Evolutionary conservation across 257 asterid genomes (phyloP).

Genomic region (Parsonsia alboflavescens): DNA sequence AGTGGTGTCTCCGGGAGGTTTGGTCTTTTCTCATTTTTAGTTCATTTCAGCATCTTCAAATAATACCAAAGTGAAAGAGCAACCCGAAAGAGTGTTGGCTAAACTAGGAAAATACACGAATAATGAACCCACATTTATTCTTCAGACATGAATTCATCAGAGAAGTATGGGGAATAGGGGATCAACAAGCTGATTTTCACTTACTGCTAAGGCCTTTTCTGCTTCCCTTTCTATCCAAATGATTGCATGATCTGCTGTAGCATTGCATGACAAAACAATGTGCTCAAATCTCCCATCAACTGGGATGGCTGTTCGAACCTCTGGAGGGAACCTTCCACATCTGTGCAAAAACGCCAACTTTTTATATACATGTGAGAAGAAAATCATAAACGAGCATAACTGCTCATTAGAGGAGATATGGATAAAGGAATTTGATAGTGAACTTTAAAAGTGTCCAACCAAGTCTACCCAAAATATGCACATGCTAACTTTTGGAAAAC

Average conservation of each 20-base stretch:
- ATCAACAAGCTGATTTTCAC: constrained; percentile 17
- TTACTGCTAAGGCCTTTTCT: constrained; percentile 67
- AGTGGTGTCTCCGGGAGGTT: not conserved
- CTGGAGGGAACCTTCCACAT: constrained; percentile 96
- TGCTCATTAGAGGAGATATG: not conserved
- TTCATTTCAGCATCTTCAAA: not conserved
- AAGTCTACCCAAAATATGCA: too few relatives aligned
- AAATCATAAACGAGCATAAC: not conserved
- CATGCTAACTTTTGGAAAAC: too few relatives aligned
- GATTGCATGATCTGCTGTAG: constrained; percentile 90
- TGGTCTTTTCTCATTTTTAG: not conserved
- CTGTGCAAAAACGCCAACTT: constrained; percentile 27
- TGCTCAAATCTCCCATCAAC: constrained; percentile 98
- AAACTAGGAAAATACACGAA: not conserved
- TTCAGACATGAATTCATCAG: not conserved
- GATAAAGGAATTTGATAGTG: not conserved
- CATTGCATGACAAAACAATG: constrained; percentile 85
- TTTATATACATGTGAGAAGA: not conserved
- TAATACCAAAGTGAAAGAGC: not conserved
- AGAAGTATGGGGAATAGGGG: not conserved
- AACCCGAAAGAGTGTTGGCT: not conserved
- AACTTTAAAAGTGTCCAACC: too few relatives aligned
- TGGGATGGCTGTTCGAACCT: constrained; percentile 91
- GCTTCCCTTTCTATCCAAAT: constrained; percentile 89
- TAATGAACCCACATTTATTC: not conserved